Evolutionary conservation across 169 alveolate species (phyloP).

Genomic region (Sarcocystis neurona): DNA sequence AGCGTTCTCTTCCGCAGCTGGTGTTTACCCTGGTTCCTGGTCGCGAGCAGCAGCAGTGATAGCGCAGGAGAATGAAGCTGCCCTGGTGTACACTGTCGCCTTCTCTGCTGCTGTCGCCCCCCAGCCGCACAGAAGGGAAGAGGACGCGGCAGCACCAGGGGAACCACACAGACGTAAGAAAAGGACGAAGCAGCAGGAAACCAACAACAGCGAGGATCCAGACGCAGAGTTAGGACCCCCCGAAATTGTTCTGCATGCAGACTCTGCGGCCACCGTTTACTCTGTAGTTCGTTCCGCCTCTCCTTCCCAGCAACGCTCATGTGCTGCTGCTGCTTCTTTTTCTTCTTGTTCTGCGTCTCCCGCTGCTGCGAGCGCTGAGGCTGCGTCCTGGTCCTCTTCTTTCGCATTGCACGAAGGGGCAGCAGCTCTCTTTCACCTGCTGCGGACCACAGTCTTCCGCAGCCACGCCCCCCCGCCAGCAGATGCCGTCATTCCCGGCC

Average conservation of each 20-base stretch:
- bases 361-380: neutral
- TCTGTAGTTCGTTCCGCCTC: neutral
- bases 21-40: too few species aligned
- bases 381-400: too few species aligned
- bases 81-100: neutral
- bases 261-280: neutral
- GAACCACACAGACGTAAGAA: too few species aligned
- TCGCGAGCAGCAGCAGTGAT: too few species aligned
- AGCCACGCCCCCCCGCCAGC: slow-evolving; percentile 12
- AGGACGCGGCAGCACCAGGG: too few species aligned
- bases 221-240: too few species aligned
- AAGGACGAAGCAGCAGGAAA: too few species aligned
- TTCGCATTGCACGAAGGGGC: too few species aligned
- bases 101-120: neutral
- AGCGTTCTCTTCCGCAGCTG: too few species aligned
- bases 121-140: too few species aligned
- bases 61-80: neutral
- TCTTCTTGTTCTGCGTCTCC: neutral
- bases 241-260: neutral
- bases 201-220: too few species aligned
- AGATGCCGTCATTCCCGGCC: neutral
- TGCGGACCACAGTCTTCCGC: neutral
- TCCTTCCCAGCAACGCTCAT: neutral
- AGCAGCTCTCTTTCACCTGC: slow-evolving; percentile 4
- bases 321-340: neutral